Conservation (phyloP, 2,329 filamentous ascomycete species). For the Trichoderma simmonsii region DNA sequence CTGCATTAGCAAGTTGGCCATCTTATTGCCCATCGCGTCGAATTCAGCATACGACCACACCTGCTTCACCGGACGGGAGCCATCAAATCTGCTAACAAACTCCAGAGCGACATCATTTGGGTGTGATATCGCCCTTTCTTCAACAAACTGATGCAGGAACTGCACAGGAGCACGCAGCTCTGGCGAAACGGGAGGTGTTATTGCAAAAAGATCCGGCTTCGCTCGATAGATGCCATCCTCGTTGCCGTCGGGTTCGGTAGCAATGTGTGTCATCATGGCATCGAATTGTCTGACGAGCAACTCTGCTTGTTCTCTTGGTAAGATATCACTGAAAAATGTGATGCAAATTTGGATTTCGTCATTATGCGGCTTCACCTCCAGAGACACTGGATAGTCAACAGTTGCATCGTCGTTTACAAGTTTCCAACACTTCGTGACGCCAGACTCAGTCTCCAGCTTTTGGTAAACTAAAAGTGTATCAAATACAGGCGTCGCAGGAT, state of each 20-base stretch:
- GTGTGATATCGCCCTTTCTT: slow-evolving; percentile 52
- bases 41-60: slow-evolving; percentile 75
- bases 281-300: slow-evolving; percentile 72
- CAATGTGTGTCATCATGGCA: slow-evolving; percentile 56
- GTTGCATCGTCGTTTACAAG: slow-evolving; percentile 63
- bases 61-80: slow-evolving; percentile 42
- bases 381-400: slow-evolving; percentile 74
- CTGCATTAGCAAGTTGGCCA: slow-evolving; percentile 62
- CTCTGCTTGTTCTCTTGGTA: slow-evolving; percentile 66
- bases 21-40: slow-evolving; percentile 65
- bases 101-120: slow-evolving; percentile 69
- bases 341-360: slow-evolving; percentile 59
- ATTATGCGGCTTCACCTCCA: slow-evolving; percentile 66
- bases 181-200: slow-evolving; percentile 58
- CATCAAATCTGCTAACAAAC: slow-evolving; percentile 61
- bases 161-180: slow-evolving; percentile 55
- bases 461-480: slow-evolving; percentile 87
- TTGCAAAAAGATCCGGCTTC: slow-evolving; percentile 53
- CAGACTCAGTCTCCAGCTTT: slow-evolving; percentile 43
- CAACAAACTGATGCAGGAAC: slow-evolving; percentile 77
- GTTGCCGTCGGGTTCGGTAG: slow-evolving; percentile 45
- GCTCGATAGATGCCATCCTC: slow-evolving; percentile 38
- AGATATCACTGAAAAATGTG: slow-evolving; percentile 60
- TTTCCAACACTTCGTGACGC: slow-evolving; percentile 49
- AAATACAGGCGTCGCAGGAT: slow-evolving; percentile 65